These are phyloP conservation scores for Daedaleopsis nitida DNA, from an alignment of 768 basidiomycete genomes.

Conservation along the genomic window DNA sequence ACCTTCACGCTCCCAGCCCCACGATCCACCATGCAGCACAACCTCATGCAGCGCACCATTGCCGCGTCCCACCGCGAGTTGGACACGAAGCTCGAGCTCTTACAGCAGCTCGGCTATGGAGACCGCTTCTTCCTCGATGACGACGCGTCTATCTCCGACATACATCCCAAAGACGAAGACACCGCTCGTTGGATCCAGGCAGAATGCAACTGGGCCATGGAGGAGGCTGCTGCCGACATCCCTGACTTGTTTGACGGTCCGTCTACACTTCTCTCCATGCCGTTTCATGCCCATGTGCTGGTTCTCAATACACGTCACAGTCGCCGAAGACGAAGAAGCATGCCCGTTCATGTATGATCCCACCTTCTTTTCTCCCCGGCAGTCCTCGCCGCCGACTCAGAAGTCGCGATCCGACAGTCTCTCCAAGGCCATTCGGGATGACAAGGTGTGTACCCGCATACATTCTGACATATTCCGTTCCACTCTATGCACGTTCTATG, in stretches of 20 bases:
- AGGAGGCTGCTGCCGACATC: conserved; percentile 19
- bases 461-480: background rate
- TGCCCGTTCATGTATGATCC: conserved; percentile 26
- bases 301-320: conserved; percentile 13
- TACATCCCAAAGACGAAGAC: conserved; percentile 11
- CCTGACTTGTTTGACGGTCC: conserved; percentile 18
- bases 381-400: conserved; percentile 3
- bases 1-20: conserved; percentile 5
- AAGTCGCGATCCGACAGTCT: conserved; percentile 13
- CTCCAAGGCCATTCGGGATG: conserved; percentile 4
- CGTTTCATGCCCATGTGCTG: background rate
- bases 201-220: conserved; percentile 21
- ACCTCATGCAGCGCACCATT: conserved; percentile 6
- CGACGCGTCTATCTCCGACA: conserved; percentile 15
- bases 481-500: background rate
- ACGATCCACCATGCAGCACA: conserved; percentile 16
- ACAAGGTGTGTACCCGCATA: conserved; percentile 20
- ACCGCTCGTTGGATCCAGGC: conserved; percentile 21
- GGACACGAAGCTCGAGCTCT: conserved; percentile 26
- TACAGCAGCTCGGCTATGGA: conserved; percentile 23
- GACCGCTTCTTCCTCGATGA: conserved; percentile 12
- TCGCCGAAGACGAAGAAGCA: conserved; percentile 24
- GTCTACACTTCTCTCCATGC: background rate
- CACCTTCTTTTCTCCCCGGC: conserved; percentile 19
- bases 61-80: conserved; percentile 15